Evolutionary conservation across 768 basidiomycete species (phyloP), one percentile per base, ranked within the genome.

Genomic region (Ramaria sp.): DNA sequence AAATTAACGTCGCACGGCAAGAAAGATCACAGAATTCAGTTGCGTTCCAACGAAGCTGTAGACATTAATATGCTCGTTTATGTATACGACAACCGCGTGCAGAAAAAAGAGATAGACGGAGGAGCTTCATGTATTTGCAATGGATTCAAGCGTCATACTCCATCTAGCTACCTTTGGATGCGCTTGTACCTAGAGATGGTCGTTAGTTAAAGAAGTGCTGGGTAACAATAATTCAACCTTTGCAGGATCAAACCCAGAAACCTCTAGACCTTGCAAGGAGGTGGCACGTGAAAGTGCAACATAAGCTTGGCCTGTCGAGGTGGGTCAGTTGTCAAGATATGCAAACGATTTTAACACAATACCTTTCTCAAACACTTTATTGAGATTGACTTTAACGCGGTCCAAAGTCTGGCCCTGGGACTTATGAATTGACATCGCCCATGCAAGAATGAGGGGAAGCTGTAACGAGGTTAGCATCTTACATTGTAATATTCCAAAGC

Each of bases 341-440:
- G 37, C 13, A 32, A 56, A 24, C 9, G 39, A 20, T n/a, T n/a
- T n/a, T n/a, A 18, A 9, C 25, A 16, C n/a, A 2, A 22, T 58
- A 81, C 88, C 90, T 68, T 89, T 91, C 69, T 92, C 96, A 63
- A 99, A 99, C 4, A 98, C 87, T 64, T 82, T 85, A 28, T 82
- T 82, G 34, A 99, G 74, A 63, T 98, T 94, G 42, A 98, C 94
- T 64, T 88, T 95, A 61, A 98, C 94, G 44, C 91, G 81, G 24
- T 93, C 87, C 9, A 99, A 73, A 0, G 96, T 98, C 67, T 98
- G 96, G 9, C 96, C 96, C 67, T 99, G 96, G 10, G 88, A 88
- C 66, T 99, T 99, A 68, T 99, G 96, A 58, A 98, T 98, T 45
- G 86, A 89, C 90, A 97, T 95, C 0, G 95, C 94, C 95, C 94